Base-by-base conservation (phyloP, 306 rosid genomes). In the Gastrolobium villosum region DNA sequence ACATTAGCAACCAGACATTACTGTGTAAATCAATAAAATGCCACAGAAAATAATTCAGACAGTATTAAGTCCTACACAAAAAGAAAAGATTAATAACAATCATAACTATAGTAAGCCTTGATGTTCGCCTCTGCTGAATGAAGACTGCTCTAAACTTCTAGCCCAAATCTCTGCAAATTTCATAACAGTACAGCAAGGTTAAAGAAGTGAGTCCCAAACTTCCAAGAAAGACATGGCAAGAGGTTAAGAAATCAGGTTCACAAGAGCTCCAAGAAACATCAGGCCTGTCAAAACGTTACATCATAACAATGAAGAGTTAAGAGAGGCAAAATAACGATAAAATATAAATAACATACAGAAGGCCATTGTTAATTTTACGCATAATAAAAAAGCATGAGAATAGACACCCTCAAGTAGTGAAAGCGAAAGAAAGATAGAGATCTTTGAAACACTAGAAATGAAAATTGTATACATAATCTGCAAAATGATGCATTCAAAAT, bases 161-260 rank as follows among this genome's bases (percentile, higher is more conserved):
- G 83, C 88, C 84, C 82, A 62, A 81, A 88, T 90, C 92, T 91
- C 99, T 96, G 98, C 99, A 92, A 92, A 92, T 87, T 89, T 90
- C 93, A 95, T 75, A 92, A 96, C 93, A 93, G 84, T 85, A 92
- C 98, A 95, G 90, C 98, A 93, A 95, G 96, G 96, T 95, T 95
- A 95, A 93, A 89, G 94, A 86, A 67, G 99, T 92, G 98, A 95
- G 96, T 93, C 99, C 95, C 94, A 96, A 92, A 96, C 97, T 96
- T 93, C 96, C 90, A 96, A 96, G 93, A 91, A 96, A 96, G 89
- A 93, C 98, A 93, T 93, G 97, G 97, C 96, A 96, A 93, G 89
- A 89, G 94, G 98, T 82, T 86, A 93, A 88, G 97, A 91, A 92
- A 92, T 92, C 97, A 89, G 95, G 98, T 86, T 91, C 93, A 93